Base-by-base conservation (phyloP, 2,329 filamentous ascomycete genomes). In the Pseudogymnoascus sp. region DNA sequence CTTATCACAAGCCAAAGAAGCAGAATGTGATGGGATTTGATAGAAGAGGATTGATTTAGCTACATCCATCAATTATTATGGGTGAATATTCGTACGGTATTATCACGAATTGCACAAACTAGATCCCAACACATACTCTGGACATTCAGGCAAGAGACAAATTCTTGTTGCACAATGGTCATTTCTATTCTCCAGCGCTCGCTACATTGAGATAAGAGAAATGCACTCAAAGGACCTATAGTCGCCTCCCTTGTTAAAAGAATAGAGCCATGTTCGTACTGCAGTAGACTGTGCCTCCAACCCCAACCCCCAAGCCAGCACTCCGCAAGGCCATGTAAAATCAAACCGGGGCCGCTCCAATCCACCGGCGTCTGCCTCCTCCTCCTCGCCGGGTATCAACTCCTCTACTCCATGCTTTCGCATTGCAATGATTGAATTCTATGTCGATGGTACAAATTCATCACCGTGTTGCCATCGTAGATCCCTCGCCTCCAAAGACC, bases 401-500 rank as follows among this genome's bases (percentile, higher is more conserved):
- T 56, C 47, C 47, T 56, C 47, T 56, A 56, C 47, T 56, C 47
- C 26, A 56, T 56, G n/a, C 47, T 19, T 56, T 56, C 47, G 26
- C 47, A 56, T 56, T 56, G 47, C 47, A 56, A 56, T 33, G 26
- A 31, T 56, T 56, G 47, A 56, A 33, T 56, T 33, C 47, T 56
- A 56, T 26, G 47, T 56, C 47, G 26, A 33, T 56, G 26, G 19
- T 56, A 56, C 47, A 56, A 56, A 56, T 56, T 13, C 47, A 56
- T 68, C 63, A 74, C 59, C 67, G 68, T 24, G 72, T 69, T 33
- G 72, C 66, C 75, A 80, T 76, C n/a, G 47, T 56, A 3, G 75
- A 76, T 33, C 70, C 75, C 14, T 73, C 76, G 42, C 75, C 77
- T 38, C 74, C 70, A 67, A 83, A 83, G n/a, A 82, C 79, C 31